Evolutionary conservation across 2,329 filamentous ascomycete genomes (phyloP), one percentile per base, ranked within the genome.

Genomic region (Pseudogymnoascus sp.): DNA sequence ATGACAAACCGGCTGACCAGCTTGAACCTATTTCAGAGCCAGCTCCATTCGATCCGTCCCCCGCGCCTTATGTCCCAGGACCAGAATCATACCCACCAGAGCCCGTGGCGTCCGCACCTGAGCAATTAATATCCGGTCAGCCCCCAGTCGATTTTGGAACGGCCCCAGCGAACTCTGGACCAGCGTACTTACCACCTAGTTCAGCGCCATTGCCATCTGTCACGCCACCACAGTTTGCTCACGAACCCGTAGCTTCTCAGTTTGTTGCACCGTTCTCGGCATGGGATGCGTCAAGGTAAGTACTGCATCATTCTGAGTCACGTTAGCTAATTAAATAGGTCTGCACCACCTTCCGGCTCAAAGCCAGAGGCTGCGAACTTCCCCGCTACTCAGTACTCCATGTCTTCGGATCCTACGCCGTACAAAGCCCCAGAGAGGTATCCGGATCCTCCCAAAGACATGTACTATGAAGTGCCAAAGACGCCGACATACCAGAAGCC

Each of bases 281-380:
- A 69, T 77, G 75, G 78, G 74, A 79, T 75, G 74, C 75, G 67
- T 75, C 76, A 76, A 74, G 75, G 81, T 83, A 73, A 80, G 77
- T 74, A 74, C 67, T 75, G 75, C 71, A 67, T 72, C 70, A 66
- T 35, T 38, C 28, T 38, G 33, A 63, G 22, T 45, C 64, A 70
- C 49, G 22, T 23, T 52, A 22, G 41, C 36, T 61, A 30, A 61
- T 41, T 33, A 2, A 39, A 65, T 69, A 75, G 73, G 69, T 75
- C 75, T 66, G 76, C 86, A 49, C 85, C 86, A 63, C 85, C 85
- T 9, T 62, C 74, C 42, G 75, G 89, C 70, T 91, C 92, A 4
- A 88, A 81, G 71, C 92, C 92, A 7, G 94, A 97, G 79, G 93
- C 92, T 5, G 79, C 84, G 65, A 91, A 95, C 73, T 89, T 97